phyloP scores from a whole-genome alignment of 2,329 filamentous ascomycete species.

The Diaporthe humulicola region DNA sequence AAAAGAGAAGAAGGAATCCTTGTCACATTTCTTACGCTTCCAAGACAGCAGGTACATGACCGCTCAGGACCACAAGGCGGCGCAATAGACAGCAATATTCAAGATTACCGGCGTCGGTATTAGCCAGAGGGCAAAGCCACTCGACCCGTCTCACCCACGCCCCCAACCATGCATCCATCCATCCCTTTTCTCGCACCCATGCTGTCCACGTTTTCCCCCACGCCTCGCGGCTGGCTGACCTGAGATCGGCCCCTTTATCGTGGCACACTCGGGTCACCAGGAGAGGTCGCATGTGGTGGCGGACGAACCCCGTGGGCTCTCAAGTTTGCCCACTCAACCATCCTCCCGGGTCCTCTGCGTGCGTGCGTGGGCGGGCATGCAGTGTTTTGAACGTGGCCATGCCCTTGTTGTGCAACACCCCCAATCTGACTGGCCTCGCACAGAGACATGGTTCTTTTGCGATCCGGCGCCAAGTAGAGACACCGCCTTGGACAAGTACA shows the following conservation, averaged over 20 bases:
- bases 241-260: constrained; percentile 33
- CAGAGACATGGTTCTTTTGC: constrained; percentile 32
- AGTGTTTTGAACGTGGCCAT: constrained; percentile 21
- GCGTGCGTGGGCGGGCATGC: not conserved
- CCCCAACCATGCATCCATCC: constrained; percentile 23
- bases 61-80: not conserved
- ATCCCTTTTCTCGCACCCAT: constrained; percentile 12
- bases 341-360: constrained; percentile 21
- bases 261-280: constrained; percentile 31
- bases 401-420: constrained; percentile 17
- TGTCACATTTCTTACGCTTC: constrained; percentile 8
- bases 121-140: constrained; percentile 31
- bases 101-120: constrained; percentile 33
- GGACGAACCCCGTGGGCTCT: constrained; percentile 25
- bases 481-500: constrained; percentile 11
- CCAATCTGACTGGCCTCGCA: constrained; percentile 27
- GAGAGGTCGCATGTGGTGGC: constrained; percentile 32
- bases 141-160: not conserved
- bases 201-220: constrained; percentile 39
- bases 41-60: constrained; percentile 20
- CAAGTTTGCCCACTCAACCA: constrained; percentile 28
- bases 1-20: not conserved
- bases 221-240: constrained; percentile 27
- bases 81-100: not conserved
- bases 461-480: constrained; percentile 14